Evolutionary conservation across 2,329 filamentous ascomycete genomes (phyloP), one percentile per base, ranked within the genome.

Genomic region (Alternaria metachromatica): DNA sequence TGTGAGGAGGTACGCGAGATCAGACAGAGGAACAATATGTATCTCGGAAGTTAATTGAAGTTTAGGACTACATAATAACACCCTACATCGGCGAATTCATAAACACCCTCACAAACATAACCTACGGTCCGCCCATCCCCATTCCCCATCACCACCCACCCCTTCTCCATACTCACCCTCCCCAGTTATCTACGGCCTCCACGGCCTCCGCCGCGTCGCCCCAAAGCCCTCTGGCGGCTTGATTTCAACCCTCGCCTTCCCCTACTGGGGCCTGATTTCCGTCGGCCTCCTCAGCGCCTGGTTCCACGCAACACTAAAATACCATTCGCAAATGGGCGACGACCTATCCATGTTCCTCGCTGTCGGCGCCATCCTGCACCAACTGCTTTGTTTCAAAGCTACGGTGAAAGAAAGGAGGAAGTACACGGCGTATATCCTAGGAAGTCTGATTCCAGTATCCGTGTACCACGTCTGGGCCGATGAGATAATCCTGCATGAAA

Each of bases 331-430:
- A 68, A 82, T 83, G 82, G 79, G 82, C 65, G 87, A 89, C 67
- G 87, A 89, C 68, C 77, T 88, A n/a, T 85, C 85, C 58, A 88
- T 88, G 87, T 82, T 88, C 28, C 76, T 86, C 12, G 81, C 88
- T 5, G 82, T 82, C 21, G 85, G 84, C 63, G 80, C 85, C 0
- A 81, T 88, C 58, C 79, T 88, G 6, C 84, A 87, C 51, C 83
- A 84, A 53, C 76, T 85, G 5, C 81, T 83, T 59, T 84, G 83
- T 12, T 79, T 81, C 37, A 79, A 83, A 41, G 66, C 70, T 7
- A 62, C 76, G 2, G 64, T 63, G 2, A 25, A 63, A 9, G 66
- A 75, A 55, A 69, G 75, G 6, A 67, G 69, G 33, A 72, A 65
- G 53, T 72, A 68, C 44, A 76, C 77, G 4, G 23, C 72, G 18